Evolutionary conservation across 371 early-diverging fungal species (phyloP), one percentile per base, ranked within the genome.

Genomic region (Mucor indicus): DNA sequence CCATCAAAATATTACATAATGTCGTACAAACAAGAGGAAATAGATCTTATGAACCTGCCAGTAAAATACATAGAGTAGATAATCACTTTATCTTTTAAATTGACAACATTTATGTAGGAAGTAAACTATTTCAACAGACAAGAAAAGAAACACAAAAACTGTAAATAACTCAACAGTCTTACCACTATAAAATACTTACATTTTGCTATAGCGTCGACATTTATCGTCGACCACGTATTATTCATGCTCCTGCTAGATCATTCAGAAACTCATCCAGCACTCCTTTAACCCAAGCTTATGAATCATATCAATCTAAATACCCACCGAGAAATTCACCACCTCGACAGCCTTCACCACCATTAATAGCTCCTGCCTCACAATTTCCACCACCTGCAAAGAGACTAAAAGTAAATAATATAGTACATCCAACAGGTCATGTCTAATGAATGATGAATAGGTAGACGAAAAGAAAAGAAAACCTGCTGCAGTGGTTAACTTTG

Each of bases 1-100:
- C 75, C 4, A 70, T 70, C 19, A 74, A 74, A 33, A 56, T 72
- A 1, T 22, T 72, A 11, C 53, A 57, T 29, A 64, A 69, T 10
- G 39, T 46, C 27, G 57, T 60, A 1, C 66, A 67, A 2, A 45
- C 42, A 1, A 53, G 48, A 30, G 40, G 52, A 15, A 33, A 55
- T 27, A 40, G 57, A 6, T 32, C 61, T n/a, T 56, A 55, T 38
- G 59, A 60, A 33, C 22, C 62, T 25, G 40, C 66, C 3, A 57
- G 70, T 66, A 60, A 56, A 57, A 38, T 22, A 19, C 4, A 10
- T 4, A 20, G 15, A 20, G 15, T 13, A 13, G 20, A 13, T 4
- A 20, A 3, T 35, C 16, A 43, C 15, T 11, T 5, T 19, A 32
- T 2, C 29, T 27, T 7, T 7, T 27, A 27, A 7, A 27, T 7